phyloP scores from a whole-genome alignment of 2,329 filamentous ascomycete species.

The Pezicula radicicola region DNA sequence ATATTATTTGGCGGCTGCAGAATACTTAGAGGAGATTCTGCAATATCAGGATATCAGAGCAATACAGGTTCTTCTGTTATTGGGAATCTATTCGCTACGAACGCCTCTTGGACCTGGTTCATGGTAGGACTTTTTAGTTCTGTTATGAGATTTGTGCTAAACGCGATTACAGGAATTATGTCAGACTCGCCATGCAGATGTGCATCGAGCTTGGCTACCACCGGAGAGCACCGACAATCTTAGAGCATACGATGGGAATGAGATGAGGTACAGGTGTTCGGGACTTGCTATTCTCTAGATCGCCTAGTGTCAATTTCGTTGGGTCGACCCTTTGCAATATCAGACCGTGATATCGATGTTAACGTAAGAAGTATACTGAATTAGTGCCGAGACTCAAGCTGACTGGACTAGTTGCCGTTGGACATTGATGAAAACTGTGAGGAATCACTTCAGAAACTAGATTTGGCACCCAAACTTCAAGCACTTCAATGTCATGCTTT shows the following conservation, averaged over 20 bases:
- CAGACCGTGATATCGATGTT: conserved; percentile 31
- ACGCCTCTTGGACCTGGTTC: conserved; percentile 32
- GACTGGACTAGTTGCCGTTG: conserved; percentile 20
- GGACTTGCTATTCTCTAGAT: conserved; percentile 33
- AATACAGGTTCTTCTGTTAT: conserved; percentile 29
- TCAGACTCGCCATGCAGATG: conserved; percentile 21
- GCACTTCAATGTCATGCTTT: conserved; percentile 25
- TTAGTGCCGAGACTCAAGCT: not conserved
- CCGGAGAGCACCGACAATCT: not conserved
- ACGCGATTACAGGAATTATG: conserved; percentile 15
- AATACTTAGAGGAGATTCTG: conserved; percentile 30
- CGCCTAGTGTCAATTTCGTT: conserved; percentile 30
- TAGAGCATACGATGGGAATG: conserved; percentile 12
- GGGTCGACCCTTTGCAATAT: conserved; percentile 32
- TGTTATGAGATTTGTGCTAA: not conserved
- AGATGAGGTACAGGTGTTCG: conserved; percentile 31
- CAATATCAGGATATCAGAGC: conserved; percentile 30
- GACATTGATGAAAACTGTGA: conserved; percentile 16
- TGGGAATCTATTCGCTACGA: conserved; percentile 31
- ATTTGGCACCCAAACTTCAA: conserved; percentile 1
- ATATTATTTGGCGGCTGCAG: conserved; percentile 28
- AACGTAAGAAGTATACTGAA: conserved; percentile 13
- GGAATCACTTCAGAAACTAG: conserved; percentile 6
- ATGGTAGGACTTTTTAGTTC: conserved; percentile 15
- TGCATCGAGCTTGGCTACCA: conserved; percentile 21